phyloP scores from a whole-genome alignment of 2,329 filamentous ascomycete species.

The Colletotrichum sp. region DNA sequence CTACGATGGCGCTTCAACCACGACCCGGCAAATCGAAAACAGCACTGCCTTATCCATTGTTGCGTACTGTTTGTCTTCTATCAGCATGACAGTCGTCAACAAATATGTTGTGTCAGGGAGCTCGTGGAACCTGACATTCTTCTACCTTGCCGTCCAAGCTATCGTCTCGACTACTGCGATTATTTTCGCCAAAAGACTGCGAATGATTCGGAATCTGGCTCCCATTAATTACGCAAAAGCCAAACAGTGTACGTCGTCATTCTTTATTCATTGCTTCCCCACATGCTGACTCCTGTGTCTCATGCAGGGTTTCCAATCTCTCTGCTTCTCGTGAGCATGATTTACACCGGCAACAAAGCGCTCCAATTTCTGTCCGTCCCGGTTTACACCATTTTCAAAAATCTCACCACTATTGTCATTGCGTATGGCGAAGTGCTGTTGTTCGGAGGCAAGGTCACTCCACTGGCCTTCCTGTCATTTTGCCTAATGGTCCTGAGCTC shows the following conservation, averaged over 20 bases:
- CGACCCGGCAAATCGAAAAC: conserved; percentile 59
- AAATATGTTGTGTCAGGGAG: conserved; percentile 95
- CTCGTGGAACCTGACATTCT: conserved; percentile 95
- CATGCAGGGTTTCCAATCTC: conserved; percentile 93
- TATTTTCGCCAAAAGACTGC: conserved; percentile 77
- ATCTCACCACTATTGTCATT: conserved; percentile 97
- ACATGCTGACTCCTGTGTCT: conserved; percentile 31
- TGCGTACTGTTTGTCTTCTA: conserved; percentile 91
- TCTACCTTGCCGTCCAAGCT: conserved; percentile 90
- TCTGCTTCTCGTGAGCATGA: conserved; percentile 96
- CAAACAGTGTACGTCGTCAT: conserved; percentile 75
- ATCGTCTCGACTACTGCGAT: conserved; percentile 89
- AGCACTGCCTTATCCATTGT: conserved; percentile 82
- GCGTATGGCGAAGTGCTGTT: conserved; percentile 98
- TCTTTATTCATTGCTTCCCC: too few species aligned
- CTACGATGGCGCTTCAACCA: background rate
- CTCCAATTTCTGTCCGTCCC: conserved; percentile 96
- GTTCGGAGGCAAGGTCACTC: conserved; percentile 93
- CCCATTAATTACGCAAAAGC: conserved; percentile 87
- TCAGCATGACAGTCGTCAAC: conserved; percentile 99
- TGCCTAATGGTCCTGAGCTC: conserved; percentile 96
- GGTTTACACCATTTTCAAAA: conserved; percentile 99
- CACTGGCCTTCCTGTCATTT: conserved; percentile 89
- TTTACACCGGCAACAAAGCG: conserved; percentile 96
- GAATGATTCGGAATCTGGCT: conserved; percentile 82